Conservation (phyloP, 2,329 filamentous ascomycete genomes). For the Myriangium duriaei region DNA sequence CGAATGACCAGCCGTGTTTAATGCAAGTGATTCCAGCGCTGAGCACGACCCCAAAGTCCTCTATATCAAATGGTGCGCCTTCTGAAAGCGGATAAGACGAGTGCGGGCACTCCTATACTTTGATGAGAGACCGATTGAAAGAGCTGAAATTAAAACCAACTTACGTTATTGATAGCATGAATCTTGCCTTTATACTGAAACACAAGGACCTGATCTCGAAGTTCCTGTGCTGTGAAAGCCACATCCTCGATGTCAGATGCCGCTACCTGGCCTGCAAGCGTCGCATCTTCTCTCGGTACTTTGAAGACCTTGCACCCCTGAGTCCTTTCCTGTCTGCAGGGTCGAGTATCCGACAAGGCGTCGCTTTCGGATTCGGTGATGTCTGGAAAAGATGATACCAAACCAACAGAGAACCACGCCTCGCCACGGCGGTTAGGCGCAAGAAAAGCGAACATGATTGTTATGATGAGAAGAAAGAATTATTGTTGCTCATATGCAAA, state of each 20-base stretch:
- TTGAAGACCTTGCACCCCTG: conserved; percentile 1
- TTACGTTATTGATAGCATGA: conserved; percentile 57
- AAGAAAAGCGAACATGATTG: no score
- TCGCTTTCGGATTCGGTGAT: conserved; percentile 31
- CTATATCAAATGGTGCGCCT: conserved; percentile 55
- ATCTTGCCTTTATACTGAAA: conserved; percentile 52
- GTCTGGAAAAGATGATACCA: conserved; percentile 43
- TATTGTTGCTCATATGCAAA: no score
- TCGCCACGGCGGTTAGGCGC: conserved; percentile 1
- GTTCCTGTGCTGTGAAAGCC: conserved; percentile 21
- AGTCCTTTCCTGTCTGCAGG: conserved; percentile 28
- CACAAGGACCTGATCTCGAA: conserved; percentile 49
- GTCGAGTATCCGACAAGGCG: conserved; percentile 30
- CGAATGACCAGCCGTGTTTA: conserved; percentile 61
- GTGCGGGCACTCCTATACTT: conserved; percentile 43
- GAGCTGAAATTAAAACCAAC: background rate
- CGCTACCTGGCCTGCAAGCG: conserved; percentile 8
- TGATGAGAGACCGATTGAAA: background rate
- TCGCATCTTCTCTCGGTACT: conserved; percentile 4
- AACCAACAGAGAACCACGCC: conserved; percentile 45
- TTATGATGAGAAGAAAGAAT: no score
- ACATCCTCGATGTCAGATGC: conserved; percentile 31
- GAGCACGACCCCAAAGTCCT: conserved; percentile 54
- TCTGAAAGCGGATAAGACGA: conserved; percentile 53
- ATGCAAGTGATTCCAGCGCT: conserved; percentile 54